phyloP scores from a whole-genome alignment of 192 early-diverging fungal genomes.

The Coemansia sp. region DNA sequence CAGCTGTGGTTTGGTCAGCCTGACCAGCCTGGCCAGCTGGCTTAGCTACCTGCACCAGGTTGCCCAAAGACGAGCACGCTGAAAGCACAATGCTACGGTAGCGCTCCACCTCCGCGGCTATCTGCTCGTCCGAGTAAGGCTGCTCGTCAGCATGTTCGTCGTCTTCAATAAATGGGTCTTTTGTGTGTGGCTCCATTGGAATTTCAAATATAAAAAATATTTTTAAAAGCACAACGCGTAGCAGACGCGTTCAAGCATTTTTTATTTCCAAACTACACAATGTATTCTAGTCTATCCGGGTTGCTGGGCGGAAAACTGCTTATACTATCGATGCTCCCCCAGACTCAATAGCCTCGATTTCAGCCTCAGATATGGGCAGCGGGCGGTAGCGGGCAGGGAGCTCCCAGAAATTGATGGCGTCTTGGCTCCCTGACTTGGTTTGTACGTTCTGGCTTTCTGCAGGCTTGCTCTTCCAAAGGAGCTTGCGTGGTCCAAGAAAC shows the following conservation, averaged over 20 bases:
- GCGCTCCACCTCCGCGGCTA: conserved; percentile 32
- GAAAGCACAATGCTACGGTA: conserved; percentile 61
- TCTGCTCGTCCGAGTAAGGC: conserved; percentile 24
- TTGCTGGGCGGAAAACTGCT: background rate
- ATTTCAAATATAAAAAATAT: too few relatives aligned
- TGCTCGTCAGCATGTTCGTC: conserved; percentile 10
- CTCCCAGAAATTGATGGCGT: conserved; percentile 51
- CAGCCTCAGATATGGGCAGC: conserved; percentile 29
- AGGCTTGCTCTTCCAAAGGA: conserved; percentile 26
- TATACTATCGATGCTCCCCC: conserved; percentile 39
- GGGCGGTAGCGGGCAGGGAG: conserved; percentile 53
- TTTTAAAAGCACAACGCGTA: too few relatives aligned
- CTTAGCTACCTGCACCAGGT: conserved; percentile 57
- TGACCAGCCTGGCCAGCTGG: background rate
- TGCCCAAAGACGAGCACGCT: conserved; percentile 79
- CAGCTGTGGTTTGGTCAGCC: conserved; percentile 10
- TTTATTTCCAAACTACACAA: too few relatives aligned
- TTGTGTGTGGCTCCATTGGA: too few relatives aligned
- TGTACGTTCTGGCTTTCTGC: background rate
- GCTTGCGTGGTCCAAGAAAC: conserved; percentile 47
- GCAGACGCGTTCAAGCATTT: too few relatives aligned
- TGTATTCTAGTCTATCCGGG: too few relatives aligned
- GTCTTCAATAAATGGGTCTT: background rate
- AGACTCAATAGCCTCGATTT: conserved; percentile 54
- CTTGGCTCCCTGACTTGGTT: background rate